Evolutionary conservation across 2,329 filamentous ascomycete genomes (phyloP).

Genomic region (Exophiala viscosa): DNA sequence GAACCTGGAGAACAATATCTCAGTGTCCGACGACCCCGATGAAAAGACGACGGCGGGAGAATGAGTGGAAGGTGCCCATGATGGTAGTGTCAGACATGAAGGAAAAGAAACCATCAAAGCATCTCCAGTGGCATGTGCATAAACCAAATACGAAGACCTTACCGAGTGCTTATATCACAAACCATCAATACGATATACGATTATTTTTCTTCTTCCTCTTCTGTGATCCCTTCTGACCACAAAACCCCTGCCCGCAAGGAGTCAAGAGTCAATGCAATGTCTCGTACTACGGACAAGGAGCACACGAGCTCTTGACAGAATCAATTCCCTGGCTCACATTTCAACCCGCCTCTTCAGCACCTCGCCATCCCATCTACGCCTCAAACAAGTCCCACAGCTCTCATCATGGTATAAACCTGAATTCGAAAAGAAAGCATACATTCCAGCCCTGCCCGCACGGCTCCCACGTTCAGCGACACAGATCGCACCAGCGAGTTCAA

Average conservation of each 20-base stretch:
- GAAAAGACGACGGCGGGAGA: too few relatives aligned
- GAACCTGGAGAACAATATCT: too few relatives aligned
- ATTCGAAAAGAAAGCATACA: slow-evolving; percentile 56
- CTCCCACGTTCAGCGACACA: slow-evolving; percentile 44
- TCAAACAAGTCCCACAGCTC: slow-evolving; percentile 27
- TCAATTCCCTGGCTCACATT: neutral
- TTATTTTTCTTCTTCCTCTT: too few relatives aligned
- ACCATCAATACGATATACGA: too few relatives aligned
- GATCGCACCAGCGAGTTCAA: slow-evolving; percentile 51
- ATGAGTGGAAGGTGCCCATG: too few relatives aligned
- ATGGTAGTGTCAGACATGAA: too few relatives aligned
- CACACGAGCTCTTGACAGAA: neutral
- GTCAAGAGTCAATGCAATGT: slow-evolving; percentile 6
- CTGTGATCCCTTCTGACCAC: neutral
- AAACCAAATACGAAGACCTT: too few relatives aligned
- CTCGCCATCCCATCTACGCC: neutral
- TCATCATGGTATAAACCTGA: slow-evolving; percentile 36
- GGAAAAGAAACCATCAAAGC: too few relatives aligned
- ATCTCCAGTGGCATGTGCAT: too few relatives aligned
- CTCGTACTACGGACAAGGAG: neutral
- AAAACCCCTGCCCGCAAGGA: neutral
- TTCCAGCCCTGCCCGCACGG: slow-evolving; percentile 51
- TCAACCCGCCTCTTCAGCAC: neutral
- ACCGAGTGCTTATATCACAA: too few relatives aligned
- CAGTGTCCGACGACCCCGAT: too few relatives aligned